phyloP scores from a whole-genome alignment of 1,284 basidiomycete genomes.

The Xerocomus amazonicus region DNA sequence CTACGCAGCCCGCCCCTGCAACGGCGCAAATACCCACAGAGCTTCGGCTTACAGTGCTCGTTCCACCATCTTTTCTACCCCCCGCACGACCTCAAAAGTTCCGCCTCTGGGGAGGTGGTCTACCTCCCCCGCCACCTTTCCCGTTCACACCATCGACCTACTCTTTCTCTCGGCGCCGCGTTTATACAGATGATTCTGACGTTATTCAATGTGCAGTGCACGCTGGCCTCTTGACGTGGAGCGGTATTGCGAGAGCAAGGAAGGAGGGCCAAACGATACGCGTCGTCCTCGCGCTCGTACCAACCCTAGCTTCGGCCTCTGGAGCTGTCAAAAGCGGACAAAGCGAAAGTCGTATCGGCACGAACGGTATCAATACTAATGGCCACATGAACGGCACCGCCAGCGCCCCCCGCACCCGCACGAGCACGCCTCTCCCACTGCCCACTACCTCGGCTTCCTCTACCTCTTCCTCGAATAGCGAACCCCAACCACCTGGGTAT shows the following conservation, averaged over 20 bases:
- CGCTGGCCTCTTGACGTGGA: constrained; percentile 62
- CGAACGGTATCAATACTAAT: constrained; percentile 17
- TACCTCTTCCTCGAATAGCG: constrained; percentile 21
- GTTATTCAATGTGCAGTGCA: constrained; percentile 73
- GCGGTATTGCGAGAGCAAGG: constrained; percentile 47
- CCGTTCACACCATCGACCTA: constrained; percentile 26
- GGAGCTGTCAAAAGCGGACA: constrained; percentile 25
- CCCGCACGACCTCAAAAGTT: constrained; percentile 45
- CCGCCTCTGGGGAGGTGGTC: constrained; percentile 67
- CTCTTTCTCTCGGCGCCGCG: constrained; percentile 35
- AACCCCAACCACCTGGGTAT: constrained; percentile 26
- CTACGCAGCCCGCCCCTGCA: constrained; percentile 13
- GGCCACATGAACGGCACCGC: constrained; percentile 31
- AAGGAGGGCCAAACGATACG: constrained; percentile 51
- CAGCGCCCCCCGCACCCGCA: constrained; percentile 31
- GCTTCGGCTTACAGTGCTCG: constrained; percentile 58
- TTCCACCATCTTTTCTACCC: constrained; percentile 59
- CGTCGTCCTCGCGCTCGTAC: constrained; percentile 44
- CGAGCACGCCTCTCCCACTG: constrained; percentile 28
- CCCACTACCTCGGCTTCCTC: constrained; percentile 22
- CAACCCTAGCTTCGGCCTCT: constrained; percentile 31
- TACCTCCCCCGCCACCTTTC: constrained; percentile 39
- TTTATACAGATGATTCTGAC: constrained; percentile 75
- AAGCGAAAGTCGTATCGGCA: constrained; percentile 12
- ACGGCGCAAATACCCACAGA: constrained; percentile 31